Evolutionary conservation across 2,329 filamentous ascomycete genomes (phyloP).

Genomic region (Graphiopsis chlorocephala): DNA sequence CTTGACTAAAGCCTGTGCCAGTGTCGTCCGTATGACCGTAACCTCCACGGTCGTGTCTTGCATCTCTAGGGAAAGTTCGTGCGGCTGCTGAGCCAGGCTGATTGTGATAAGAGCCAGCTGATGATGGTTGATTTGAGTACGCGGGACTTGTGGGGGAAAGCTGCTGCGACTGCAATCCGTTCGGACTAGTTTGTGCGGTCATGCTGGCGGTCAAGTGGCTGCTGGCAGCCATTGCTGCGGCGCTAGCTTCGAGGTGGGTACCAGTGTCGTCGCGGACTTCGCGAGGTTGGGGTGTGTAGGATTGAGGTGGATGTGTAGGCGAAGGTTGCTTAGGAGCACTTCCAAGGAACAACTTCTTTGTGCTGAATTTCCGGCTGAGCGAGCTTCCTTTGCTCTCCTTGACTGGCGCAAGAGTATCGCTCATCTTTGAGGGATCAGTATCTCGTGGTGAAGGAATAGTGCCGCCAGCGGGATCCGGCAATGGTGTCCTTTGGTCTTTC

Average conservation of each 20-base stretch:
- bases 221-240: slow-evolving; percentile 50
- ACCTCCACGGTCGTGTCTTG: slow-evolving; percentile 4
- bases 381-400: slow-evolving; percentile 43
- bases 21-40: slow-evolving; percentile 26
- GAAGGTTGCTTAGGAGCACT: slow-evolving; percentile 50
- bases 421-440: slow-evolving; percentile 24
- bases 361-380: slow-evolving; percentile 53
- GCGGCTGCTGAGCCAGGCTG: slow-evolving; percentile 26
- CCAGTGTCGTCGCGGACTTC: slow-evolving; percentile 34
- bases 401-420: slow-evolving; percentile 26
- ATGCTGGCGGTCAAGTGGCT: slow-evolving; percentile 51
- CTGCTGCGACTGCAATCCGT: slow-evolving; percentile 37
- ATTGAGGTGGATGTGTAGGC: slow-evolving; percentile 44
- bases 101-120: slow-evolving; percentile 27
- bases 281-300: slow-evolving; percentile 29
- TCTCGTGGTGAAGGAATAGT: slow-evolving; percentile 35
- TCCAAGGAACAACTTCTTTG: slow-evolving; percentile 52
- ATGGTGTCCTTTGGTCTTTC: slow-evolving; percentile 86
- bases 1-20: slow-evolving; percentile 26
- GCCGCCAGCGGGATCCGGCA: slow-evolving; percentile 56
- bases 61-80: slow-evolving; percentile 30
- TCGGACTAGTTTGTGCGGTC: slow-evolving; percentile 42
- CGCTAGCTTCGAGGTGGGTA: slow-evolving; percentile 46
- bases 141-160: slow-evolving; percentile 51
- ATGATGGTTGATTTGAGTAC: slow-evolving; percentile 38